Evolutionary conservation across 2,329 filamentous ascomycete genomes (phyloP), one percentile per base, ranked within the genome.

Genomic region (Penicillium sp.): DNA sequence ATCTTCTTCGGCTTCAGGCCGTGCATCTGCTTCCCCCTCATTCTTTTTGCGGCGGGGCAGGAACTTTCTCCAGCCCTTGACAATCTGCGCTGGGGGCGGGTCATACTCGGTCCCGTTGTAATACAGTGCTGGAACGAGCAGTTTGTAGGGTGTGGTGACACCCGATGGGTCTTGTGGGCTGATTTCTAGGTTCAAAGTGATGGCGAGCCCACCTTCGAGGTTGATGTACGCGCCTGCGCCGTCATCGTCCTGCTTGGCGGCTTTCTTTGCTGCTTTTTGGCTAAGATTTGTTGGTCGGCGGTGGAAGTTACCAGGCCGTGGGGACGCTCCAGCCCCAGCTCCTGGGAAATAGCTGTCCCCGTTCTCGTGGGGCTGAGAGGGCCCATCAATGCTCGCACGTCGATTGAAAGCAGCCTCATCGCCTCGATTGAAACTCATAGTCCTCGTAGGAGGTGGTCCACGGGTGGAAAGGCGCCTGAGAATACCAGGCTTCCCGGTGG

Each of bases 121-220:
- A 65, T 75, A 75, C 49, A 99, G 77, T 50, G 86, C 85, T 11
- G 95, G 94, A 5, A 99, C 87, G 1, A 97, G 81, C 5, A 99
- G 77, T 37, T 91, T 82, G 72, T 99, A 99, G 9, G 91, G 90
- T 48, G 86, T 84, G 0, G 94, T 99, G 61, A 90, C 91, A 14
- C 94, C 95, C 0, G 89, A 83, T 0, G 94, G 93, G 65, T 99
- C 91, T 60, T 85, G 86, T 42, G 89, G 84, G 65, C 88, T 91
- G 58, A 97, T 85, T 75, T 99, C 94, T 59, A 96, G 86, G 65
- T 97, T 96, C 41, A 99, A 75, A 48, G 86, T 89, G 35, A 99
- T 87, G 62, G 97, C 91, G 10, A 99, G 78, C 0, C 91, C 91
- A 30, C 88, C 88, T 69, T 94, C 85, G 0, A 97, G 80, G 68